Evolutionary conservation across 345 rosid species (phyloP).

Genomic region (Linum usitatissimum): DNA sequence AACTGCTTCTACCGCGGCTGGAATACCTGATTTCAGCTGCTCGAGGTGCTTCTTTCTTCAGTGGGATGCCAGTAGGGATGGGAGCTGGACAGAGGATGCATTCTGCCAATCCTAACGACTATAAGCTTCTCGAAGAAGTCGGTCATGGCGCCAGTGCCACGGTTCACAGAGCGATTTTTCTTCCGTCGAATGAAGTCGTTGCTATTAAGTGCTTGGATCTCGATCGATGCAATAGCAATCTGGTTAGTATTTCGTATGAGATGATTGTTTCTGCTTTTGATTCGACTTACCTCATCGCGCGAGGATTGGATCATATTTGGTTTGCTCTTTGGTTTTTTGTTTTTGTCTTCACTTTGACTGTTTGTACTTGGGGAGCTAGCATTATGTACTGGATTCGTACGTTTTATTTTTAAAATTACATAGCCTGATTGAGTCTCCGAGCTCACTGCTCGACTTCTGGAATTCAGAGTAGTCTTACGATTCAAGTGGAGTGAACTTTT

Average conservation of each 20-base stretch:
- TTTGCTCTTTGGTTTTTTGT: neutral
- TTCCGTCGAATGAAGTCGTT: slow-evolving; percentile 65
- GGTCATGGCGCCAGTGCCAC: slow-evolving; percentile 96
- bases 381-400: neutral
- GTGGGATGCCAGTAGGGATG: slow-evolving; percentile 16
- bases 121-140: slow-evolving; percentile 73
- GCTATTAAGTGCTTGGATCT: slow-evolving; percentile 98
- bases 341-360: slow-evolving; percentile 6
- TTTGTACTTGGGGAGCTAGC: neutral
- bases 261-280: too few relatives aligned
- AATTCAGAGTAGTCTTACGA: too few relatives aligned
- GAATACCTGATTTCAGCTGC: neutral
- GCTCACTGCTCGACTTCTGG: neutral
- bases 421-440: neutral
- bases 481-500: too few relatives aligned
- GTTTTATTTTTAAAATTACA: too few relatives aligned
- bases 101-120: slow-evolving; percentile 57
- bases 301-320: slow-evolving; percentile 11
- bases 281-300: slow-evolving; percentile 1
- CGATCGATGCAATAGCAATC: slow-evolving; percentile 96
- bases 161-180: slow-evolving; percentile 83
- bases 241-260: slow-evolving; percentile 32
- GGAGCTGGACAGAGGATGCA: slow-evolving; percentile 32
- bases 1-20: neutral
- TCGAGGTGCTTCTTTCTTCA: neutral